Evolutionary conservation across 257 asterid genomes (phyloP).

Genomic region (Nicotiana sylvestris): DNA sequence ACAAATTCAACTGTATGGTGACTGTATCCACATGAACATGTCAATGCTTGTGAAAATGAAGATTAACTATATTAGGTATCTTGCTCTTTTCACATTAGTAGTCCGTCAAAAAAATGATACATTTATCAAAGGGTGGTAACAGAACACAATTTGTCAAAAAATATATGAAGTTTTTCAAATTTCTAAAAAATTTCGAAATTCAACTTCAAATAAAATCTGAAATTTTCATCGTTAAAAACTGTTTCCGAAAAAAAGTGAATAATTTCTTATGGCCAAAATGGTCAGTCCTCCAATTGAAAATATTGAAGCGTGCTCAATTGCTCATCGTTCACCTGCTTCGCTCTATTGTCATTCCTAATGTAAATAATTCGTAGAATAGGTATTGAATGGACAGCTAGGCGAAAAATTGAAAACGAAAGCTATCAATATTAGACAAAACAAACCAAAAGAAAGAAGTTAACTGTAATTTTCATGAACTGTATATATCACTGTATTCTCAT

Average conservation of each 20-base stretch:
- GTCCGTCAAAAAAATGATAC: too few relatives aligned
- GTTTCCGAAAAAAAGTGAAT: too few relatives aligned
- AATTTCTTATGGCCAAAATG: too few relatives aligned
- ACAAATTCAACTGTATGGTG: background rate
- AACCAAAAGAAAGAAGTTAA: background rate
- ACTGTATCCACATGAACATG: constrained; percentile 1
- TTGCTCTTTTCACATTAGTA: too few relatives aligned
- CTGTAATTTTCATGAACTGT: background rate
- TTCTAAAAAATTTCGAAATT: too few relatives aligned
- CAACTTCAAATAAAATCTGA: too few relatives aligned
- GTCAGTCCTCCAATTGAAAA: too few relatives aligned
- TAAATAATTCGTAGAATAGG: background rate
- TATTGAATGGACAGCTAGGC: background rate
- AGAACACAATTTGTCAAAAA: too few relatives aligned
- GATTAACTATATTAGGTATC: background rate
- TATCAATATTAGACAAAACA: background rate
- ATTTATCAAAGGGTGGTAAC: too few relatives aligned
- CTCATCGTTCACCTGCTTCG: background rate
- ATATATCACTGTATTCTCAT: background rate
- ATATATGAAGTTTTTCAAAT: too few relatives aligned
- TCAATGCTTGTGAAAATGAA: background rate
- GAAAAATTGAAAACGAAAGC: background rate
- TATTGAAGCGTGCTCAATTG: too few relatives aligned
- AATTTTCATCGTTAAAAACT: too few relatives aligned
- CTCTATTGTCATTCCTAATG: background rate